Conservation (phyloP, 331 rosid genomes). For the Phaseolus coccineus region DNA sequence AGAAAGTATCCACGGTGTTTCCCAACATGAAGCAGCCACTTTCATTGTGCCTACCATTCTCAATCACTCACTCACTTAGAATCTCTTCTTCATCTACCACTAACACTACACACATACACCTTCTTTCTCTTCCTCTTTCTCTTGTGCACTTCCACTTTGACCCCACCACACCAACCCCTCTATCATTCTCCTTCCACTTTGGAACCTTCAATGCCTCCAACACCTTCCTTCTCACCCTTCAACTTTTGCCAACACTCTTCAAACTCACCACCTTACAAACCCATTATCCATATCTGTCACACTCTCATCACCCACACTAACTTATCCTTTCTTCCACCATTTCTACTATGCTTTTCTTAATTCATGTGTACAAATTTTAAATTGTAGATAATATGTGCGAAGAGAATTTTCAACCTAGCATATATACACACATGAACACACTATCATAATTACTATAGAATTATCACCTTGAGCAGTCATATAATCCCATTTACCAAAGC, state of each 20-base stretch:
- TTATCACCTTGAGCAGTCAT: background rate
- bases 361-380: no score
- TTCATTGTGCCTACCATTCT: background rate
- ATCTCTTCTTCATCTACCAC: background rate
- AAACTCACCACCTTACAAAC: background rate
- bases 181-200: background rate
- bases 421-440: background rate
- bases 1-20: constrained; percentile 34
- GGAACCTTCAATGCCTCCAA: constrained; percentile 36
- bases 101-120: background rate
- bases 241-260: constrained; percentile 41
- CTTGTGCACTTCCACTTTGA: background rate
- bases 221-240: constrained; percentile 1
- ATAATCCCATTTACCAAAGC: background rate
- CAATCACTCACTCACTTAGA: background rate
- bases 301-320: no score
- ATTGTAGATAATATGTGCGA: no score
- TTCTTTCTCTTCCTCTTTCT: no score
- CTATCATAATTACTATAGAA: background rate
- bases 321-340: no score
- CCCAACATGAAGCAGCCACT: constrained; percentile 27
- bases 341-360: no score
- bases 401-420: background rate
- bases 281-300: no score
- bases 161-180: constrained; percentile 31